Conservation (phyloP, 1,139 yeast genomes). For the Saccharomyces hybrid region DNA sequence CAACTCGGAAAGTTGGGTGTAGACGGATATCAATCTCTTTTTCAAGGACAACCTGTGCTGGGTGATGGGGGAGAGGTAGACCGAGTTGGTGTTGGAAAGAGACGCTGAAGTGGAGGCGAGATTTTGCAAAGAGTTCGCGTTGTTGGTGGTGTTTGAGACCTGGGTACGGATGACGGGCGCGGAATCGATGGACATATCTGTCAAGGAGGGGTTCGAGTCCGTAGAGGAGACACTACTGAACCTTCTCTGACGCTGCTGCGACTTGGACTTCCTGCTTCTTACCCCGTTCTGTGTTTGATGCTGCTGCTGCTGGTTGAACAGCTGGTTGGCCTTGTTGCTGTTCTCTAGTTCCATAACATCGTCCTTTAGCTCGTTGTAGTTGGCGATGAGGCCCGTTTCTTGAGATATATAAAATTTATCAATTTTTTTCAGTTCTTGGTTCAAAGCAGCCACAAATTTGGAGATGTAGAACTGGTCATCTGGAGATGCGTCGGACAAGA, state of each 20-base stretch:
- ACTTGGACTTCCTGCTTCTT: slow-evolving; percentile 8
- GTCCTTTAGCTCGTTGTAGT: slow-evolving; percentile 42
- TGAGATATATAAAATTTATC: slow-evolving; percentile 53
- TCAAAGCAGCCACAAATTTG: slow-evolving; percentile 44
- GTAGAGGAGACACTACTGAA: slow-evolving; percentile 11
- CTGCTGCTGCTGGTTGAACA: background rate
- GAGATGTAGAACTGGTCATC: slow-evolving; percentile 14
- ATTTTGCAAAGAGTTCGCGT: background rate
- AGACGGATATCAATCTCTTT: slow-evolving; percentile 57
- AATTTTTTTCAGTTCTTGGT: slow-evolving; percentile 51
- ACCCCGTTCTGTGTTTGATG: slow-evolving; percentile 7
- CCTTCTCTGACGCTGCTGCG: slow-evolving; percentile 7
- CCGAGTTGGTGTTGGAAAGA: slow-evolving; percentile 6
- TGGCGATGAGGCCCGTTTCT: slow-evolving; percentile 43
- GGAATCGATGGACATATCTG: slow-evolving; percentile 9
- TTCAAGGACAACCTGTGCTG: slow-evolving; percentile 52
- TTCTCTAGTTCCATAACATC: slow-evolving; percentile 36
- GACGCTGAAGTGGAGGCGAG: slow-evolving; percentile 6
- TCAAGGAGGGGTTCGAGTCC: slow-evolving; percentile 8
- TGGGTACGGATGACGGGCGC: slow-evolving; percentile 9
- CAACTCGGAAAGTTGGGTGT: slow-evolving; percentile 73
- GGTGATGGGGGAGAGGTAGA: background rate
- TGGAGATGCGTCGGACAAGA: slow-evolving; percentile 10
- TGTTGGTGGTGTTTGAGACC: background rate
- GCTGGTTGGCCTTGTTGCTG: slow-evolving; percentile 13